These are phyloP conservation scores for Hirschioporus abietinus DNA, from an alignment of 768 basidiomycete species.

Conservation along the genomic window DNA sequence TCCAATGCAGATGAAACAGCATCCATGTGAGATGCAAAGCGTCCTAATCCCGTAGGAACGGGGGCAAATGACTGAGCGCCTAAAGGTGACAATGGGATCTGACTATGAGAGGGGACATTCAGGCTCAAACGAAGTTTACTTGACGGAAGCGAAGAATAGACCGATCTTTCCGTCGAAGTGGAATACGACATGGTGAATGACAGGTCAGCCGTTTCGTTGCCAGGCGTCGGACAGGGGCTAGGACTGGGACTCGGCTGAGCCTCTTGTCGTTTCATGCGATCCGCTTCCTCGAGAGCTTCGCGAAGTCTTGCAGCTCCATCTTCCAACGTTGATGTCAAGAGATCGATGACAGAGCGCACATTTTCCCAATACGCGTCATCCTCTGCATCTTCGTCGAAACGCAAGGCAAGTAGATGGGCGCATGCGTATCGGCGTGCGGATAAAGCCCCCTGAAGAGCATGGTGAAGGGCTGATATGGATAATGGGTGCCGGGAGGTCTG, in stretches of 20 bases:
- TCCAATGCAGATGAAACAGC: slow-evolving; percentile 62
- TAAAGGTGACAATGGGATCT: neutral
- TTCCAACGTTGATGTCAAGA: slow-evolving; percentile 61
- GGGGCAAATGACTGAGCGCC: slow-evolving; percentile 58
- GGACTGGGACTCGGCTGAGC: slow-evolving; percentile 35
- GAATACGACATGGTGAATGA: neutral
- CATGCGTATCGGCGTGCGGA: slow-evolving; percentile 73
- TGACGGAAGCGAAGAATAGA: neutral
- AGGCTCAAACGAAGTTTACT: neutral
- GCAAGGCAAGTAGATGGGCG: slow-evolving; percentile 71
- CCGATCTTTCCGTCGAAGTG: neutral
- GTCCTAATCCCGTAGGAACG: slow-evolving; percentile 58
- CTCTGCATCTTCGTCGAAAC: slow-evolving; percentile 62
- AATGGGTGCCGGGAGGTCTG: slow-evolving; percentile 59
- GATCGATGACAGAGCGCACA: slow-evolving; percentile 65
- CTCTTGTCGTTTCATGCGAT: slow-evolving; percentile 47
- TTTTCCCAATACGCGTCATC: slow-evolving; percentile 84
- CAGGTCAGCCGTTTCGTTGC: neutral
- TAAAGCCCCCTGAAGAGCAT: slow-evolving; percentile 59
- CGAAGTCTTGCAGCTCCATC: slow-evolving; percentile 59
- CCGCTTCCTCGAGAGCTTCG: slow-evolving; percentile 58
- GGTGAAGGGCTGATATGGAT: slow-evolving; percentile 56
- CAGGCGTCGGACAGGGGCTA: neutral
- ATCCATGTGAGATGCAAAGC: slow-evolving; percentile 71
- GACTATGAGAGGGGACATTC: neutral